Percentiles rank a stretch among this genome's conserved stretches.
phyloP scores from a whole-genome alignment of 768 basidiomycete genomes.

The Suillus placidus region DNA sequence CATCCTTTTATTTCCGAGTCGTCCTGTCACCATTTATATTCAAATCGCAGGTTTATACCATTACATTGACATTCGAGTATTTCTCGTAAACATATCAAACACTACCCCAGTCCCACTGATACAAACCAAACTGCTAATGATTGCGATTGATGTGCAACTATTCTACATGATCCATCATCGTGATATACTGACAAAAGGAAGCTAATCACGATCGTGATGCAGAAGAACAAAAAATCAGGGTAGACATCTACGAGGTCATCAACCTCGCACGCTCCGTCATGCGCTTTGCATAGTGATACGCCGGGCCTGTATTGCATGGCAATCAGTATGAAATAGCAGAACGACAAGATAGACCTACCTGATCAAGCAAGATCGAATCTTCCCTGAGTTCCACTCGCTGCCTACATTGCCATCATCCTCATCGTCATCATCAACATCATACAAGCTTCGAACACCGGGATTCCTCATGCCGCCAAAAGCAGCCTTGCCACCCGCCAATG shows the following conservation, averaged over 20 bases:
- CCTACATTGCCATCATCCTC: slow-evolving; percentile 61
- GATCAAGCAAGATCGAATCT: slow-evolving; percentile 89
- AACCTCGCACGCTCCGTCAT: slow-evolving; percentile 73
- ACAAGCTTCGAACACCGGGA: slow-evolving; percentile 36
- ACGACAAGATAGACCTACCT: slow-evolving; percentile 52
- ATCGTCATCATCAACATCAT: slow-evolving; percentile 72
- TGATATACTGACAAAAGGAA: slow-evolving; percentile 1
- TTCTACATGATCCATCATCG: slow-evolving; percentile 18
- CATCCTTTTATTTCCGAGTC: no score
- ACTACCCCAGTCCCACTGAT: neutral
- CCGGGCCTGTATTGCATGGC: slow-evolving; percentile 53
- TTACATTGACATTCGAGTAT: neutral
- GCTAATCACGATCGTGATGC: neutral
- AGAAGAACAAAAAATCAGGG: neutral
- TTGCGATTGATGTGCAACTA: slow-evolving; percentile 13
- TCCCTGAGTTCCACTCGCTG: slow-evolving; percentile 80
- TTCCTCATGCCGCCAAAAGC: slow-evolving; percentile 81
- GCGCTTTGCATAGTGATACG: slow-evolving; percentile 90
- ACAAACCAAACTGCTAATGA: slow-evolving; percentile 11
- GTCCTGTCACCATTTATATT: neutral
- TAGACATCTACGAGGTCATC: slow-evolving; percentile 17
- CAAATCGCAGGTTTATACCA: neutral
- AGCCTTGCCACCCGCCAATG: slow-evolving; percentile 76
- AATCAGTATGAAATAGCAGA: slow-evolving; percentile 10
- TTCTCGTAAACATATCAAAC: neutral